Conservation (phyloP, 129 eudicot genomes). For the Chrysanthemum seticuspe region DNA sequence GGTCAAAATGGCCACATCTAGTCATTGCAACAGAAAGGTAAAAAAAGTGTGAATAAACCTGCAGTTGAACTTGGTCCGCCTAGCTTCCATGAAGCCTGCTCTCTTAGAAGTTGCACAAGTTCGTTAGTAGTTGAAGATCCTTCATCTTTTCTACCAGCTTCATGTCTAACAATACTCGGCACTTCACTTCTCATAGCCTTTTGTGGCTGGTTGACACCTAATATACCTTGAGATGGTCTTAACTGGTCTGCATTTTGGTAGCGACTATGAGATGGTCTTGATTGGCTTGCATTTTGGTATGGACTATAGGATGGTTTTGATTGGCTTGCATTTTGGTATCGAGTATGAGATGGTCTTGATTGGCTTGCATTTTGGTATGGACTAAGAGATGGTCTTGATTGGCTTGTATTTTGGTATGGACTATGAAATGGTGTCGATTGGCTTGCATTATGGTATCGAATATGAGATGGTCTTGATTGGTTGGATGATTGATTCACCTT, state of each 20-base stretch:
- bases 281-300: slow-evolving; percentile 34
- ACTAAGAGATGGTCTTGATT: too few relatives aligned
- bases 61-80: slow-evolving; percentile 26
- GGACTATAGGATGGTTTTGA: slow-evolving; percentile 22
- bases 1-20: not conserved
- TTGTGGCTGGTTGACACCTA: slow-evolving; percentile 32
- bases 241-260: slow-evolving; percentile 32
- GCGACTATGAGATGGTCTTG: slow-evolving; percentile 35
- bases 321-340: slow-evolving; percentile 30
- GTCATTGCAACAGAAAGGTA: not conserved
- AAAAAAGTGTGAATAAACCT: slow-evolving; percentile 28
- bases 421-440: too few relatives aligned
- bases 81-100: slow-evolving; percentile 57
- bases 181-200: slow-evolving; percentile 35
- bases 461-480: slow-evolving; percentile 23
- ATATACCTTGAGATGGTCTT: slow-evolving; percentile 15
- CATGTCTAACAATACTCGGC: slow-evolving; percentile 30
- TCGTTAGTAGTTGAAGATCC: slow-evolving; percentile 56
- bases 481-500: not conserved
- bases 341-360: slow-evolving; percentile 20
- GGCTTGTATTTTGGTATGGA: slow-evolving; percentile 28
- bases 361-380: slow-evolving; percentile 29
- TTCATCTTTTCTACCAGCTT: slow-evolving; percentile 26
- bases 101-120: slow-evolving; percentile 69
- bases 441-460: slow-evolving; percentile 8